These are phyloP conservation scores for Marasmius fiardii DNA, from an alignment of 1,284 basidiomycete species.

Conservation along the genomic window DNA sequence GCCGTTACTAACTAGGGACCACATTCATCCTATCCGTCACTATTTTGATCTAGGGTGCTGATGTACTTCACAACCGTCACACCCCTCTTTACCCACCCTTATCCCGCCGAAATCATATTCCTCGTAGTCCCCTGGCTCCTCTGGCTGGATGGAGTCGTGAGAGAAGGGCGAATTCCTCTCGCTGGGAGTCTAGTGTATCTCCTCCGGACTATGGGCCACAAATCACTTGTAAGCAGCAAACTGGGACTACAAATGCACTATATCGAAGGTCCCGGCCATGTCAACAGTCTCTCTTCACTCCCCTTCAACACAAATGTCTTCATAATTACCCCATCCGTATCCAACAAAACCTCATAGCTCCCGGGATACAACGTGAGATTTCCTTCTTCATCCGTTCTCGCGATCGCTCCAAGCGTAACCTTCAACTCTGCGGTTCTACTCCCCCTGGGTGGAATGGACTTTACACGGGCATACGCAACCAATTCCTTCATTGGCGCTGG, in stretches of 20 bases:
- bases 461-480: constrained; percentile 45
- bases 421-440: constrained; percentile 33
- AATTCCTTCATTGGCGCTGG: constrained; percentile 52
- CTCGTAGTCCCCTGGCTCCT: not conserved
- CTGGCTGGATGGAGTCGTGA: not conserved
- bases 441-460: constrained; percentile 32
- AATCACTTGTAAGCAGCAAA: no score
- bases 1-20: no score
- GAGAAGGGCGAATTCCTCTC: no score
- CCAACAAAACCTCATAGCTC: constrained; percentile 41
- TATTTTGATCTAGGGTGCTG: not conserved
- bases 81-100: not conserved
- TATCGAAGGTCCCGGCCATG: constrained; percentile 38
- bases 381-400: constrained; percentile 45
- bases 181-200: no score
- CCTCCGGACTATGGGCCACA: no score
- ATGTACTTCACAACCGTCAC: not conserved
- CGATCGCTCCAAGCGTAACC: constrained; percentile 49
- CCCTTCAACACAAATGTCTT: constrained; percentile 35
- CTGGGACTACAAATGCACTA: no score
- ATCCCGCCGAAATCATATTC: not conserved
- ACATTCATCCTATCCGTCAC: no score
- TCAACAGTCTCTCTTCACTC: constrained; percentile 32
- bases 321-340: constrained; percentile 25
- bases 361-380: constrained; percentile 46